These are phyloP conservation scores for Phaeotremella fagi DNA, from an alignment of 768 basidiomycete species.

Conservation along the genomic window DNA sequence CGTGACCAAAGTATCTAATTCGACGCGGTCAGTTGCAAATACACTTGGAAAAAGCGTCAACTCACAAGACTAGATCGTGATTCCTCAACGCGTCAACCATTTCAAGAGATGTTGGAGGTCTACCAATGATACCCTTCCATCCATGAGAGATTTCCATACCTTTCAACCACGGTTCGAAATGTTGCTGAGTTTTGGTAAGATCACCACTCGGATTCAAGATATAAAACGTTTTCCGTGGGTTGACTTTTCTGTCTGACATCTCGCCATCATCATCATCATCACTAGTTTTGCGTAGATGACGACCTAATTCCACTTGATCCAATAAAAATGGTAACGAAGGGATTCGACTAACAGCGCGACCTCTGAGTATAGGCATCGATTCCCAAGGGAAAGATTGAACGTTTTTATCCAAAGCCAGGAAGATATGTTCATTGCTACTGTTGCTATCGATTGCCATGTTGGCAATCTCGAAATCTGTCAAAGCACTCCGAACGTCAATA, in stretches of 20 bases:
- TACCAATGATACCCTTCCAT: conserved; percentile 78
- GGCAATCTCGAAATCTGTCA: conserved; percentile 63
- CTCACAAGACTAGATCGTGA: conserved; percentile 86
- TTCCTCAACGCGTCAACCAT: conserved; percentile 65
- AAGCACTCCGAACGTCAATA: conserved; percentile 68
- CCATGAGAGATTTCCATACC: conserved; percentile 63
- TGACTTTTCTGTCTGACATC: conserved; percentile 56
- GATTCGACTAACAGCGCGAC: conserved; percentile 83
- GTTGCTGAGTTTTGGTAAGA: conserved; percentile 71
- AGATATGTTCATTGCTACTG: conserved; percentile 56
- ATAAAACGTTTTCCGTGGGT: conserved; percentile 69
- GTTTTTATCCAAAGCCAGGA: conserved; percentile 84
- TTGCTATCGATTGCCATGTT: conserved; percentile 21
- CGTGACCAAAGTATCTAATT: conserved; percentile 90
- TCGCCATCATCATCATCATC: conserved; percentile 37
- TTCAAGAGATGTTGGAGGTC: conserved; percentile 76
- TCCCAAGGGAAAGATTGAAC: conserved; percentile 92
- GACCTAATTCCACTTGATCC: conserved; percentile 68
- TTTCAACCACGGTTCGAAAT: conserved; percentile 73
- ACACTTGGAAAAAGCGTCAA: conserved; percentile 26
- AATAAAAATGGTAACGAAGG: conserved; percentile 82
- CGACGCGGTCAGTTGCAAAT: not conserved
- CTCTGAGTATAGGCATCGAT: conserved; percentile 78
- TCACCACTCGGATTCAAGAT: conserved; percentile 92
- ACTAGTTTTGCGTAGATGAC: too few relatives aligned